phyloP scores from a whole-genome alignment of 139 green algal genomes.

The Chlamydomonas schloesseri region DNA sequence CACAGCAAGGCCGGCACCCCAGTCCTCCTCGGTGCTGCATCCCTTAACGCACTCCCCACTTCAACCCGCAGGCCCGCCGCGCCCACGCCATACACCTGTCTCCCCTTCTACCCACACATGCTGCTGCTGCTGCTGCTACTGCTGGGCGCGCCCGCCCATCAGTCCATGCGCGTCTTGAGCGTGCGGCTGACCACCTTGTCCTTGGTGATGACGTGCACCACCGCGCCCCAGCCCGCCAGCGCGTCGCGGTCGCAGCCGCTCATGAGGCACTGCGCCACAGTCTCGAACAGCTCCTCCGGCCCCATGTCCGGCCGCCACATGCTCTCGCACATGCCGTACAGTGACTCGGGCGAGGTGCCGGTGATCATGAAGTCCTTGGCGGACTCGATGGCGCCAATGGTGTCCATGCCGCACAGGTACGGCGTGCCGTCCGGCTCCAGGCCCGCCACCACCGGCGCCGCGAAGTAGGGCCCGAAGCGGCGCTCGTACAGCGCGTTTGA shows the following conservation, averaged over 20 bases:
- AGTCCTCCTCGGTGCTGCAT: too few species aligned
- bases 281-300: constrained; percentile 98
- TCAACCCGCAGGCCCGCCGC: too few species aligned
- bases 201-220: constrained; percentile 95
- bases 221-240: constrained; percentile 94
- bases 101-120: too few species aligned
- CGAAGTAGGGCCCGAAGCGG: constrained; percentile 97
- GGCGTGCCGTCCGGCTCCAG: constrained; percentile 91
- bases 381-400: constrained; percentile 94
- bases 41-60: too few species aligned
- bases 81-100: too few species aligned
- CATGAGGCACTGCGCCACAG: constrained; percentile 91
- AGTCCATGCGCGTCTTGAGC: constrained; percentile 95
- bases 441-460: constrained; percentile 94
- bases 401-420: constrained; percentile 97
- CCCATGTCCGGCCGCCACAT: constrained; percentile 93
- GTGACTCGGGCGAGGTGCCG: constrained; percentile 90
- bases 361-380: constrained; percentile 97
- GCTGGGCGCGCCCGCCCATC: too few species aligned
- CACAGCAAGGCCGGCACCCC: too few species aligned
- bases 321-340: constrained; percentile 98
- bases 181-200: constrained; percentile 86
- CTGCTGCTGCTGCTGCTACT: too few species aligned
- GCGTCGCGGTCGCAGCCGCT: constrained; percentile 94
- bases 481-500: constrained; percentile 96